A percentile compares a stretch with the other conserved stretches of the same genome.
Evolutionary conservation across 352 stramenopile species (phyloP).

Genomic region (Phytopythium vexans): DNA sequence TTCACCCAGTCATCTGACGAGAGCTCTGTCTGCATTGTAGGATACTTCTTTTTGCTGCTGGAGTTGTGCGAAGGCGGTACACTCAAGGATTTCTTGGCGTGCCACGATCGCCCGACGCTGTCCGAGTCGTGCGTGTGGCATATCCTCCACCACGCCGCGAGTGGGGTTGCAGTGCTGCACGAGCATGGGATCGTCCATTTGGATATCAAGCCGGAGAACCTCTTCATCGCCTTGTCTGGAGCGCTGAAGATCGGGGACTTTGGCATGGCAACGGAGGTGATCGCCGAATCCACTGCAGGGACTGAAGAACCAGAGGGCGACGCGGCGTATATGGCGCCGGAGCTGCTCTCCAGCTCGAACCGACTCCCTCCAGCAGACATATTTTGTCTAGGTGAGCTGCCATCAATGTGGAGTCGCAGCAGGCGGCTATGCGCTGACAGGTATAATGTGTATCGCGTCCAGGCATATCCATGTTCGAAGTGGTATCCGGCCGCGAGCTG

Average conservation of each 20-base stretch:
- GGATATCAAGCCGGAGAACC: slow-evolving; percentile 97
- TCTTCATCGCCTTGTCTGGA: slow-evolving; percentile 82
- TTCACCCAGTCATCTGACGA: background rate
- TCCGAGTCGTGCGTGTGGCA: slow-evolving; percentile 67
- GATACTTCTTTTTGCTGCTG: slow-evolving; percentile 92
- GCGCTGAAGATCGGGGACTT: slow-evolving; percentile 91
- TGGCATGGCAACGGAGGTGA: slow-evolving; percentile 79
- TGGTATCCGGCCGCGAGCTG: slow-evolving; percentile 34
- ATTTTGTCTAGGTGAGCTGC: slow-evolving; percentile 89
- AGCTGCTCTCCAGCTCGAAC: slow-evolving; percentile 75
- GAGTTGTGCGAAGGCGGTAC: slow-evolving; percentile 91
- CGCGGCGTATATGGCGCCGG: slow-evolving; percentile 89
- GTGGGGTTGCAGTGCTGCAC: slow-evolving; percentile 88
- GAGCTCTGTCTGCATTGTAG: slow-evolving; percentile 14
- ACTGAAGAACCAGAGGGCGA: slow-evolving; percentile 91
- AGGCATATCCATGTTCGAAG: slow-evolving; percentile 72
- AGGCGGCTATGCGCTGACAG: background rate
- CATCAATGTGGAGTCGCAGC: background rate
- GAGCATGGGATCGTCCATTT: slow-evolving; percentile 90
- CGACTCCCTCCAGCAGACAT: slow-evolving; percentile 87
- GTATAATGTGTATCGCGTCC: slow-evolving; percentile 7
- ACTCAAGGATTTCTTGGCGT: slow-evolving; percentile 66
- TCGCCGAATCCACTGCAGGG: slow-evolving; percentile 13
- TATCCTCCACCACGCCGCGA: slow-evolving; percentile 67
- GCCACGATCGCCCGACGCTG: slow-evolving; percentile 19